Conservation (phyloP, 2,329 filamentous ascomycete species). For the Esteya vermicola region DNA sequence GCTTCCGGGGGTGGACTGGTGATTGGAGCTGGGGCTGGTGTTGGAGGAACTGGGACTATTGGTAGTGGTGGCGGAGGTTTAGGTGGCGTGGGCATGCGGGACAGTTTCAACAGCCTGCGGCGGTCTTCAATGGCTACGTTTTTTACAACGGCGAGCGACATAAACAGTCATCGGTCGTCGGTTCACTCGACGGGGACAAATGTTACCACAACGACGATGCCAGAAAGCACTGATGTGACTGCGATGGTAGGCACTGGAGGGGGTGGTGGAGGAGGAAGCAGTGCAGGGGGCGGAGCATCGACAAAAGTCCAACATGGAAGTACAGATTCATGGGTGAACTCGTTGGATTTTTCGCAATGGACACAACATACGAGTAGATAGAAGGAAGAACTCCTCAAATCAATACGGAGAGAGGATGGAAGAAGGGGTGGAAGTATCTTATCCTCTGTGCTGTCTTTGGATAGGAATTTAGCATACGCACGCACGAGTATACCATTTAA, state of each 20-base stretch:
- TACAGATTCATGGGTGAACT: slow-evolving; percentile 27
- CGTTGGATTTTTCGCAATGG: slow-evolving; percentile 37
- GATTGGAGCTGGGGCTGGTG: slow-evolving; percentile 6
- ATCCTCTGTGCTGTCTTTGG: too few relatives aligned
- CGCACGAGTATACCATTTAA: slow-evolving; percentile 23
- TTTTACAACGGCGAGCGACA: slow-evolving; percentile 42
- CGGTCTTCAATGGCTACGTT: slow-evolving; percentile 53
- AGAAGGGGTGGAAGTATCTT: too few relatives aligned
- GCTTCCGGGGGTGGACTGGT: not conserved
- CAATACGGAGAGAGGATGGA: not conserved
- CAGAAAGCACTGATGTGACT: slow-evolving; percentile 36
- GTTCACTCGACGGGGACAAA: slow-evolving; percentile 37
- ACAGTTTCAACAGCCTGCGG: slow-evolving; percentile 46
- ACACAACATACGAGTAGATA: not conserved
- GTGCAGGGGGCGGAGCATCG: too few relatives aligned
- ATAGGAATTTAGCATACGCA: too few relatives aligned
- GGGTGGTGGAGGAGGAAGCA: too few relatives aligned
- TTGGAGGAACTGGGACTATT: slow-evolving; percentile 9
- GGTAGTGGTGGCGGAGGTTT: not conserved
- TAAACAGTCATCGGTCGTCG: slow-evolving; percentile 43
- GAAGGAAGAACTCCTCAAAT: not conserved
- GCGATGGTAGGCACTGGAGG: too few relatives aligned
- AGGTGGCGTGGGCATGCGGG: slow-evolving; percentile 31
- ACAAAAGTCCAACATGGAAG: too few relatives aligned
- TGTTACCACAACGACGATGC: slow-evolving; percentile 17